Evolutionary conservation across 371 early-diverging fungal species (phyloP).

Genomic region (Mucor racemosus): DNA sequence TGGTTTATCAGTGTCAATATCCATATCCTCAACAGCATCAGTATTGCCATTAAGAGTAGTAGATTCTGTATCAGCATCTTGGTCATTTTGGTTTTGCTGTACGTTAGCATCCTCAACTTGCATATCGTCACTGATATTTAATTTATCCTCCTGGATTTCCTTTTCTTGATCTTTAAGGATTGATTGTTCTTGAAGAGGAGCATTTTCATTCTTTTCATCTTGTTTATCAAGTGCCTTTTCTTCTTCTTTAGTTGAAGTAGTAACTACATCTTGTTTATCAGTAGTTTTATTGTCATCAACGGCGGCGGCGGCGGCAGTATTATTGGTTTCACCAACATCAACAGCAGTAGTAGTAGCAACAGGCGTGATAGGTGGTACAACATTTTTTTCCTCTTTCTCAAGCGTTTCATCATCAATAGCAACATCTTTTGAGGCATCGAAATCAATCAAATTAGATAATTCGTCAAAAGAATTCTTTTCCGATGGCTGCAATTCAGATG

Average conservation of each 20-base stretch:
- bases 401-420: neutral
- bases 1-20: neutral
- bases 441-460: neutral
- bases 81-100: no score
- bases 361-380: neutral
- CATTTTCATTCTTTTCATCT: neutral
- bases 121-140: neutral
- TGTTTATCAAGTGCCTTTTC: no score
- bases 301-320: no score
- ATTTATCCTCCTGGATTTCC: neutral
- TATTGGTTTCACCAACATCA: neutral
- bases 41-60: neutral
- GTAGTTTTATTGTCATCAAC: neutral
- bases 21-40: neutral
- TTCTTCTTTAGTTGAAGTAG: no score
- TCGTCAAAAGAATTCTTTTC: neutral
- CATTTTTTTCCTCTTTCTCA: neutral
- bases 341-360: neutral
- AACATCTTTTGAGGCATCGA: neutral
- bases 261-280: neutral
- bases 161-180: neutral
- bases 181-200: neutral
- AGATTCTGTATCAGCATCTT: neutral
- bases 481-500: conserved; percentile 1
- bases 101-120: neutral